Evolutionary conservation across 257 asterid genomes (phyloP), one percentile per base, ranked within the genome.

Genomic region (Ocimum tenuiflorum): DNA sequence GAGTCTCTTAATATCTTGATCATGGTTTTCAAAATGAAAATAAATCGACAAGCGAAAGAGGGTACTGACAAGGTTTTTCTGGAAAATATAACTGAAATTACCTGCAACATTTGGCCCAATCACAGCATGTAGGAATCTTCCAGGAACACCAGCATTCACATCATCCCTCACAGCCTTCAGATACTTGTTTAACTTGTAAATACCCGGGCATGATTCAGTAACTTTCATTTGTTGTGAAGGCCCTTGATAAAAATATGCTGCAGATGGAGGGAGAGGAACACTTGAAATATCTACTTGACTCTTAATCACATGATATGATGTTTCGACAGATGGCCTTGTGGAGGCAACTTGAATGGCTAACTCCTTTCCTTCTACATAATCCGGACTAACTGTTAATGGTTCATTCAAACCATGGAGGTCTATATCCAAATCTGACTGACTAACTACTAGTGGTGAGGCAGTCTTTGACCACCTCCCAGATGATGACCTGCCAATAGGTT

Each of bases 91-190:
- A 47, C 13, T 58, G 56, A 14, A 42, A 60, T 81, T 75, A 89
- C 96, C 97, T 39, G 79, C 75, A 71, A 38, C 59, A 72, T 75
- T 77, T 3, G 89, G 88, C 17, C 95, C 95, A 69, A 82, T 81
- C 75, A 87, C 84, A 7, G 90, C 97, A 61, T 78, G 97, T 80
- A 90, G 66, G 76, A 87, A 87, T 78, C 72, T 75, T 73, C 94
- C 92, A 35, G 96, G 95, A 59, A 81, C 85, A 56, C 95, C 95
- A 56, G 86, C 80, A 64, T 70, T 83, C 53, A 87, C 83, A 10
- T 84, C 85, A 58, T 67, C 81, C 72, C 79, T 84, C 65, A 71
- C 81, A 77, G 79, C 83, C 77, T 77, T 82, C 47, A 90, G 83
- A 71, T 82, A 85, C 71, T 15, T 64, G 68, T 90, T 90, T 70